Evolutionary conservation across 2,329 filamentous ascomycete genomes (phyloP).

Genomic region (Botrytis porri): DNA sequence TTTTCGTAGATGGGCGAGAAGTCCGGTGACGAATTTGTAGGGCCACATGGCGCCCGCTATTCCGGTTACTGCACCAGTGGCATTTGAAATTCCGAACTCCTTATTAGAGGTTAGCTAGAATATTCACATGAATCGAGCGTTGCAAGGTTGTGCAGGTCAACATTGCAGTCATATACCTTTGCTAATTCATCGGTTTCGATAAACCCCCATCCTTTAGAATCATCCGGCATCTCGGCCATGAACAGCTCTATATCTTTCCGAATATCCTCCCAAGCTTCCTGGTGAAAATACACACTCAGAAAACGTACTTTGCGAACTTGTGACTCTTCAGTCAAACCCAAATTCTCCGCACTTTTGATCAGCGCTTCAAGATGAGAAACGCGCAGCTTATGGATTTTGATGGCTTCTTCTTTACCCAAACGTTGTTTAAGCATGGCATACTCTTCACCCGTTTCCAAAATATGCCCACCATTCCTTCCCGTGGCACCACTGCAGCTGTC

Average conservation of each 20-base stretch:
- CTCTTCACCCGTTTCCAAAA: slow-evolving; percentile 12
- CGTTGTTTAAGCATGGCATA: slow-evolving; percentile 7
- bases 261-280: background rate
- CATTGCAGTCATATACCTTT: background rate
- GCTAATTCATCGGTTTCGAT: background rate
- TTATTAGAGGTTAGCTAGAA: background rate
- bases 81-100: slow-evolving; percentile 6
- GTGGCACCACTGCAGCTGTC: slow-evolving; percentile 78
- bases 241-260: slow-evolving; percentile 2
- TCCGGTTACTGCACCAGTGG: slow-evolving; percentile 1
- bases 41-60: slow-evolving; percentile 46
- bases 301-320: slow-evolving; percentile 8
- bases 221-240: slow-evolving; percentile 8
- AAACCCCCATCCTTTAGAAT: background rate
- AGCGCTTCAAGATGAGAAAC: slow-evolving; percentile 4
- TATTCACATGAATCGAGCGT: background rate
- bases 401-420: background rate
- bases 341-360: background rate
- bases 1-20: slow-evolving; percentile 47
- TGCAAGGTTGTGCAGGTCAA: background rate
- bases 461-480: slow-evolving; percentile 54
- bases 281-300: slow-evolving; percentile 10
- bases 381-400: background rate
- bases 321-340: slow-evolving; percentile 1
- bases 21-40: slow-evolving; percentile 56